A percentile compares a stretch with the other conserved stretches of the same genome.
Conservation (phyloP, 441 rosid genomes). For the Heliophila coronopifolia region DNA sequence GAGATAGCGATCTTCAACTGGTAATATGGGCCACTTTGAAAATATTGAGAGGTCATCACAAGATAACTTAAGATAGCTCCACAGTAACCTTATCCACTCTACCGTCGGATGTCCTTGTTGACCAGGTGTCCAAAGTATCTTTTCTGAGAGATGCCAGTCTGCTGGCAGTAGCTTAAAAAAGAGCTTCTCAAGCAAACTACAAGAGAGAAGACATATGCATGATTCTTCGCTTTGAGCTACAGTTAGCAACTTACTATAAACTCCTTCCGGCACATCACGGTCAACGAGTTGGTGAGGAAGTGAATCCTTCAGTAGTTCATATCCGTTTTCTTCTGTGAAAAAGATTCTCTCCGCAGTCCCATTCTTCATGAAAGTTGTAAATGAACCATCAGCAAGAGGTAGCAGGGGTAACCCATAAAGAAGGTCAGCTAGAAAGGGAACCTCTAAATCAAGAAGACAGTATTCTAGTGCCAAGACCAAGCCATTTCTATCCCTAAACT, state of each 20-base stretch:
- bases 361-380: conserved; percentile 65
- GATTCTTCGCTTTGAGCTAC: conserved; percentile 68
- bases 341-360: conserved; percentile 78
- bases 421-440: conserved; percentile 42
- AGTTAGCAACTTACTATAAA: conserved; percentile 59
- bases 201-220: conserved; percentile 75
- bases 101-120: conserved; percentile 70
- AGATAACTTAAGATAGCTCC: conserved; percentile 73
- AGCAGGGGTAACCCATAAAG: conserved; percentile 79
- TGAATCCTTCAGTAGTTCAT: conserved; percentile 75
- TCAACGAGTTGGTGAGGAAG: conserved; percentile 83
- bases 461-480: conserved; percentile 78
- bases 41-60: conserved; percentile 88
- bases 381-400: conserved; percentile 90
- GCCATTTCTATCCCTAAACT: conserved; percentile 58
- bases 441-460: conserved; percentile 73
- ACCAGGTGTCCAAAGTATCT: conserved; percentile 81
- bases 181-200: conserved; percentile 83
- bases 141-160: conserved; percentile 79
- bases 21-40: conserved; percentile 95
- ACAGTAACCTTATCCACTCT: conserved; percentile 76
- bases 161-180: conserved; percentile 77
- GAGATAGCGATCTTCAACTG: conserved; percentile 68
- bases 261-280: conserved; percentile 55
- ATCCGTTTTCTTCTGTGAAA: conserved; percentile 63